These are phyloP conservation scores for Iris pallida DNA, from an alignment of 116 monocot species.

Conservation along the genomic window DNA sequence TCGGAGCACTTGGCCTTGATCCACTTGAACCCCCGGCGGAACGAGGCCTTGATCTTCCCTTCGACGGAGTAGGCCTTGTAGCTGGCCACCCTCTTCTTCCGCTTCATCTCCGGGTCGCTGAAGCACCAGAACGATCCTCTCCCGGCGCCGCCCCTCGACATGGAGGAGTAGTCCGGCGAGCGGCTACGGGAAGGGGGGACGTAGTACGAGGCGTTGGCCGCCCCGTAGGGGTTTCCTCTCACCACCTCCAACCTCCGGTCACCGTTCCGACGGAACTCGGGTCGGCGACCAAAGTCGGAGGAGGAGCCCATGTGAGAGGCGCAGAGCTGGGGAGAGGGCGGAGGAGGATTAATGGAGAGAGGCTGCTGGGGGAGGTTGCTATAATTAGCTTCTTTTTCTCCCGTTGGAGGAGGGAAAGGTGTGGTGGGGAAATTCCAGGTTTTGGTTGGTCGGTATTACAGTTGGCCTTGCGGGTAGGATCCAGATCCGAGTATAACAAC, in stretches of 20 bases:
- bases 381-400: no score
- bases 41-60: conserved; percentile 55
- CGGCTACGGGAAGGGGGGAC: background rate
- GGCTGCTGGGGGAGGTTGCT: no score
- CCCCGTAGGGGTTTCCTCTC: conserved; percentile 20
- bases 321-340: no score
- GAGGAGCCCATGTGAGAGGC: no score
- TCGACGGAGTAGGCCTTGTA: conserved; percentile 60
- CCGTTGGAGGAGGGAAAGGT: no score
- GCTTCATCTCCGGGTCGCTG: conserved; percentile 58
- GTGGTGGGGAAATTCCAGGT: no score
- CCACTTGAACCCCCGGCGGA: conserved; percentile 44
- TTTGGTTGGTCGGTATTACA: no score
- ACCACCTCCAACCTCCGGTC: conserved; percentile 26
- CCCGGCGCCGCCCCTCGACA: no score
- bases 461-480: no score
- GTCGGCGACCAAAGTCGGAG: no score
- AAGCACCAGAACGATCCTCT: conserved; percentile 31
- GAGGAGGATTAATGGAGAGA: no score
- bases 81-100: conserved; percentile 46
- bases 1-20: conserved; percentile 55
- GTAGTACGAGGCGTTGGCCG: conserved; percentile 10
- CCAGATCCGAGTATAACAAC: no score
- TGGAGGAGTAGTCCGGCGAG: background rate
- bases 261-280: background rate